Conservation (phyloP, 2,329 filamentous ascomycete genomes). For the Neofusicoccum laricinum region DNA sequence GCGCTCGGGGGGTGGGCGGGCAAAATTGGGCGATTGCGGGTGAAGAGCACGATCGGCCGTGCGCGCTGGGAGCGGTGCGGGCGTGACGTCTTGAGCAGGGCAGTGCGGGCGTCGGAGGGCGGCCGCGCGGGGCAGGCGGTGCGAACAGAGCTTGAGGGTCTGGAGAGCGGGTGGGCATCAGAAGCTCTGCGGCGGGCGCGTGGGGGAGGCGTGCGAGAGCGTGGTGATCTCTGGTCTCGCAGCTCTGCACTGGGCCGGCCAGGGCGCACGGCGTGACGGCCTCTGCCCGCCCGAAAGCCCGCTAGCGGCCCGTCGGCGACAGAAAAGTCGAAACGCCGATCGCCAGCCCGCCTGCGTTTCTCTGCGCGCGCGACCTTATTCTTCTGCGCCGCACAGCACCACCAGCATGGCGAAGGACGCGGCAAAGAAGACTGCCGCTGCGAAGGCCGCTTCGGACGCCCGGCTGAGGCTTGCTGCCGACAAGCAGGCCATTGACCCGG, state of each 20-base stretch:
- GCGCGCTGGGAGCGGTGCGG: slow-evolving; percentile 9
- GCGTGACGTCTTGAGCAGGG: background rate
- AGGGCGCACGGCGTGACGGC: slow-evolving; percentile 3
- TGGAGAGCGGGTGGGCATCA: background rate
- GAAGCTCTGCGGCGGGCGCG: background rate
- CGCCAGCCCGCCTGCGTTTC: slow-evolving; percentile 4
- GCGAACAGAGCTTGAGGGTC: background rate
- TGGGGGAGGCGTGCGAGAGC: background rate
- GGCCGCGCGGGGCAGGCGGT: background rate
- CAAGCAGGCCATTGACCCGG: slow-evolving; percentile 41
- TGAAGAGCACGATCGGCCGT: slow-evolving; percentile 10
- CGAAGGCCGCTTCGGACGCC: background rate
- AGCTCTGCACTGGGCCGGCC: slow-evolving; percentile 10
- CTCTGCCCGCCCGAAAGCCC: slow-evolving; percentile 7
- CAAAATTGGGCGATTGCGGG: slow-evolving; percentile 16
- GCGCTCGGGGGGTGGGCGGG: background rate
- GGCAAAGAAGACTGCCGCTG: background rate
- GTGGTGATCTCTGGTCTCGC: slow-evolving; percentile 11
- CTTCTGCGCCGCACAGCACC: background rate
- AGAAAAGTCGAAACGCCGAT: slow-evolving; percentile 15
- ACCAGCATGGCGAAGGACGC: slow-evolving; percentile 33
- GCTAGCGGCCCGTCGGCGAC: background rate
- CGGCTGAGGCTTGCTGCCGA: slow-evolving; percentile 24
- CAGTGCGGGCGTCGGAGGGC: background rate
- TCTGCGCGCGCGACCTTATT: background rate